phyloP scores from a whole-genome alignment of 495 filamentous ascomycete genomes.

The Cercophora samala region DNA sequence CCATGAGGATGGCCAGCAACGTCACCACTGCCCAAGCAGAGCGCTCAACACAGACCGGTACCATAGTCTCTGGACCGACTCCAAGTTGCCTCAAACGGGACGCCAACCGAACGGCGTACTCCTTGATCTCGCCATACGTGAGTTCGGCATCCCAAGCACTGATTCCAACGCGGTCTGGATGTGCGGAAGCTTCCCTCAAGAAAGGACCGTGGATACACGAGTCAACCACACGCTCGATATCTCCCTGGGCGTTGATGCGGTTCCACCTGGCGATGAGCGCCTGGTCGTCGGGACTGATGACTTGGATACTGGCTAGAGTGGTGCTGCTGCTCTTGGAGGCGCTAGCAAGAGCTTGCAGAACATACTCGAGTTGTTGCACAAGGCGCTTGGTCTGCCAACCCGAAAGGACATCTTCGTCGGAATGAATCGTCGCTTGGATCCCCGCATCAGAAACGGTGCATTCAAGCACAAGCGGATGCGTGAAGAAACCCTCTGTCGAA shows the following conservation, averaged over 20 bases:
- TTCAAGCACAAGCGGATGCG: slow-evolving; percentile 29
- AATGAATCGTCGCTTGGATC: slow-evolving; percentile 24
- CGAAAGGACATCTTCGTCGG: slow-evolving; percentile 25
- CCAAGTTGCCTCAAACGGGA: slow-evolving; percentile 35
- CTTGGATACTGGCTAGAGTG: slow-evolving; percentile 20
- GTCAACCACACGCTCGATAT: slow-evolving; percentile 18
- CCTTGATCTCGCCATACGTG: slow-evolving; percentile 51
- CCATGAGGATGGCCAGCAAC: slow-evolving; percentile 47
- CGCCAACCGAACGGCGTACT: slow-evolving; percentile 35
- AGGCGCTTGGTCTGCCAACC: slow-evolving; percentile 26
- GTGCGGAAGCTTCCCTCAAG: slow-evolving; percentile 42
- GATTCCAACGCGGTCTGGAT: slow-evolving; percentile 30
- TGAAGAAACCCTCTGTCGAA: slow-evolving; percentile 28
- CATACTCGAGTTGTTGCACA: slow-evolving; percentile 25
- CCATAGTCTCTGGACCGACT: slow-evolving; percentile 47
- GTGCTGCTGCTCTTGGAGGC: background rate
- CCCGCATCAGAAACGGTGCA: slow-evolving; percentile 15
- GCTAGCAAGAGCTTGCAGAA: slow-evolving; percentile 20
- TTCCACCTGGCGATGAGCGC: slow-evolving; percentile 24
- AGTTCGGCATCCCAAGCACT: slow-evolving; percentile 57
- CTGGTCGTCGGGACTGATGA: slow-evolving; percentile 23
- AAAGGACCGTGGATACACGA: slow-evolving; percentile 38
- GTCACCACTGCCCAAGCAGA: slow-evolving; percentile 48
- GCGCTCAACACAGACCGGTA: slow-evolving; percentile 57
- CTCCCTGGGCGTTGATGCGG: background rate